Conservation (phyloP, 108 stramenopile genomes). For the Bacterosira constricta region DNA sequence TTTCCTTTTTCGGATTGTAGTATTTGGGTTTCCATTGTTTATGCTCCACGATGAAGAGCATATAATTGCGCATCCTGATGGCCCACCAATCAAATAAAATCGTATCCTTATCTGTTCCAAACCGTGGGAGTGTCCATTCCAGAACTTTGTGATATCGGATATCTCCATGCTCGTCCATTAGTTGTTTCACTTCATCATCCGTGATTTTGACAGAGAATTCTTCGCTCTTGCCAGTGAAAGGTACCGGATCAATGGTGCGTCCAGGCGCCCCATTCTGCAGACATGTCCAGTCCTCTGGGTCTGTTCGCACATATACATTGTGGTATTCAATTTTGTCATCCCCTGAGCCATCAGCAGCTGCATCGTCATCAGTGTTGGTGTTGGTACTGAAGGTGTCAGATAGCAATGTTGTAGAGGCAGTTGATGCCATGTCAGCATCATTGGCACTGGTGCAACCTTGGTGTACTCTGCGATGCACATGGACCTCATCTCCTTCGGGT, state of each 20-base stretch:
- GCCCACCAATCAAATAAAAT: neutral
- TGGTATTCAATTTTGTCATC: no score
- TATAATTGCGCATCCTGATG: constrained; percentile 5
- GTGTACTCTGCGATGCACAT: no score
- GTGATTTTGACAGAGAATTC: neutral
- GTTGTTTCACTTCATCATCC: neutral
- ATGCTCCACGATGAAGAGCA: neutral
- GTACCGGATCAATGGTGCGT: neutral
- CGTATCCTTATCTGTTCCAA: neutral
- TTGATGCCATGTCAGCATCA: no score
- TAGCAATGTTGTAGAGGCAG: no score
- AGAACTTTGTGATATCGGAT: constrained; percentile 1
- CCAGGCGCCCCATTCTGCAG: no score
- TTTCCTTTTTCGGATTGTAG: neutral
- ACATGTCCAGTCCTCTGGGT: no score
- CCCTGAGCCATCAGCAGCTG: no score
- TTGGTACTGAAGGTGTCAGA: no score
- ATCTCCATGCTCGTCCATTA: constrained; percentile 1
- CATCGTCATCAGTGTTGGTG: no score
- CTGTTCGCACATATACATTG: no score
- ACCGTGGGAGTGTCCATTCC: neutral
- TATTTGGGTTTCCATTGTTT: neutral
- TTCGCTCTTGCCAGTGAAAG: neutral
- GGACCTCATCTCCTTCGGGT: no score
- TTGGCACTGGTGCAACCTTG: no score